Percentiles rank a stretch among this genome's conserved stretches.
Conservation (phyloP, 1,284 basidiomycete species). For the Microbotryomycetes sp. region DNA sequence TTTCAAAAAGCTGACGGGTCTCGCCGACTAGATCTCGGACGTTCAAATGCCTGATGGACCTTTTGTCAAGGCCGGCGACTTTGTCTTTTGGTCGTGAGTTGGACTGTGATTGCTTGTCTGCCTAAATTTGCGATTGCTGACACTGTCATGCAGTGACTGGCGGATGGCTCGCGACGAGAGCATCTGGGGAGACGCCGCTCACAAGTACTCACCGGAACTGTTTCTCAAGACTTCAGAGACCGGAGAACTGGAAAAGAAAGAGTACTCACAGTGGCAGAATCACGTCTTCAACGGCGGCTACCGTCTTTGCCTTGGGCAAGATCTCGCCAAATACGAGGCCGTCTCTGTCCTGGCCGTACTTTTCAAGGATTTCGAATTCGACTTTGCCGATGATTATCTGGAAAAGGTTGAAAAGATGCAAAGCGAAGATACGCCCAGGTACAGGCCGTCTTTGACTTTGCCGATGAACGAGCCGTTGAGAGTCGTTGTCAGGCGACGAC, state of each 20-base stretch:
- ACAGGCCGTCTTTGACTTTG: slow-evolving; percentile 1
- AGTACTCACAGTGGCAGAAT: slow-evolving; percentile 12
- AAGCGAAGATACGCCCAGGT: slow-evolving; percentile 1
- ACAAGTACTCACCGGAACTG: slow-evolving; percentile 16
- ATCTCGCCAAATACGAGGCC: neutral
- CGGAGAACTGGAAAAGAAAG: slow-evolving; percentile 6
- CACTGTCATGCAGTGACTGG: slow-evolving; percentile 19
- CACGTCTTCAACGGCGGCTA: slow-evolving; percentile 25
- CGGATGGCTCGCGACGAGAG: slow-evolving; percentile 10
- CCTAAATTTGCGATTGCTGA: neutral
- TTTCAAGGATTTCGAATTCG: slow-evolving; percentile 6
- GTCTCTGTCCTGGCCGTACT: slow-evolving; percentile 1
- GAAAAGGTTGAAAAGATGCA: neutral
- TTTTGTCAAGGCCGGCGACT: slow-evolving; percentile 18
- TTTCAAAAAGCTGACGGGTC: neutral
- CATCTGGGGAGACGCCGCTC: slow-evolving; percentile 24
- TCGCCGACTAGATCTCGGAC: slow-evolving; percentile 2
- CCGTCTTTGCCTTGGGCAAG: slow-evolving; percentile 6
- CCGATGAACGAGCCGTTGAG: neutral
- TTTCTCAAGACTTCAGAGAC: neutral
- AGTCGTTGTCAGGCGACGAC: neutral
- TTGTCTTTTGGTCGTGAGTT: slow-evolving; percentile 1
- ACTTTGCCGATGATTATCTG: slow-evolving; percentile 13
- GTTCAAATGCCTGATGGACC: slow-evolving; percentile 26
- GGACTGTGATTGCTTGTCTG: neutral